Base-by-base conservation (phyloP, 2,329 filamentous ascomycete species). In the Emydomyces testavorans region DNA sequence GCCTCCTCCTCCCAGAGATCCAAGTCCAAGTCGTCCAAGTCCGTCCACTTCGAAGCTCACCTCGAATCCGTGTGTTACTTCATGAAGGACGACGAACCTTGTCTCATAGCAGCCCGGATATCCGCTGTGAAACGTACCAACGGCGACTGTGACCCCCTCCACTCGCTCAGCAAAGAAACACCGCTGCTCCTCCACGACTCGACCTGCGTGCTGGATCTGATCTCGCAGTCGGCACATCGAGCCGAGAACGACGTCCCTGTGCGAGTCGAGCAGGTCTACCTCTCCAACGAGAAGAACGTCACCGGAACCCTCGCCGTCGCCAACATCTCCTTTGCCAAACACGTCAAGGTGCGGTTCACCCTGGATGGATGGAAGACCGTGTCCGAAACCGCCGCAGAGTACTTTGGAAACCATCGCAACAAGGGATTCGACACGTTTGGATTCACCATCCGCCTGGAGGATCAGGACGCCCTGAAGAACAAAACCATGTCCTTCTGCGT, bases 21-120 rank as follows among this genome's bases (percentile, higher is more conserved):
- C n/a, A 48, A 29, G 29, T 11, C 37, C 6, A 48, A 48, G 16
- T 29, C 46, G 6, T 20, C 46, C 7, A 48, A 48, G n/a, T 48
- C 46, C 20, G 46, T 48, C 10, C 46, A 48, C 15, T 48, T 48
- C 24, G 46, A 48, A 37, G 37, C 46, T 13, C 46, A 36, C 29
- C 46, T 48, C 15, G 46, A 48, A 13, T 48, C 46, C 2, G 46
- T 48, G 18, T 41, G 36, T 16, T 48, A 48, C 32, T 48, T 48
- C 13, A 41, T 36, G 28, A 48, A 48, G 15, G 46, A 48, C 29
- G 46, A 48, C 15, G 37, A 48, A 41, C 46, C 46, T 8, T 48
- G 37, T 36, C 11, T 48, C 3, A 42, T 48, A 41, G 38, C 38
- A 20, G 37, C 46, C 6, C 37, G 37, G 10, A 48, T 48, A 35